Conservation (phyloP, 805 yeast species). For the Jamesozyma piceae region DNA sequence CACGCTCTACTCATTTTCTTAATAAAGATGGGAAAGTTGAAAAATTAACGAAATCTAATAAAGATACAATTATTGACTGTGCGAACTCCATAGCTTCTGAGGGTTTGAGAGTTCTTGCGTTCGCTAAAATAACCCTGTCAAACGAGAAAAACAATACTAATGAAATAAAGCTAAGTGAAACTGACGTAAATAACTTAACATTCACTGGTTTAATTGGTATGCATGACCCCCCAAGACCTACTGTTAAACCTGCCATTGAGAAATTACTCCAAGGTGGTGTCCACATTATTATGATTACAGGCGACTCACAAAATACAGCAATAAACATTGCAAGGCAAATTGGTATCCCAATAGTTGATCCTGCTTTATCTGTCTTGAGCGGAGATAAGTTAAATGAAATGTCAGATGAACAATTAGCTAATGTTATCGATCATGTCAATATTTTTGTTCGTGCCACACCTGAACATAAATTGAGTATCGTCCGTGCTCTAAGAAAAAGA, state of each 20-base stretch:
- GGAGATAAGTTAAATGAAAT: constrained; percentile 76
- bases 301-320: constrained; percentile 86
- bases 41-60: constrained; percentile 45
- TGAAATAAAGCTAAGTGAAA: constrained; percentile 21
- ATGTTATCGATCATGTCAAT: constrained; percentile 69
- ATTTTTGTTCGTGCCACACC: constrained; percentile 94
- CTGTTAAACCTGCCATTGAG: constrained; percentile 66
- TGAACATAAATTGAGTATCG: constrained; percentile 83
- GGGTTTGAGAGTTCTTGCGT: constrained; percentile 78
- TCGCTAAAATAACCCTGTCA: constrained; percentile 37
- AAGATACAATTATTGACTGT: constrained; percentile 39
- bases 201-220: constrained; percentile 87
- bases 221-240: constrained; percentile 95
- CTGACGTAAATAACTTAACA: constrained; percentile 48
- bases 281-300: constrained; percentile 96
- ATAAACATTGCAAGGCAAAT: constrained; percentile 75
- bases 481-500: constrained; percentile 76
- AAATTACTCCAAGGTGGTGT: constrained; percentile 85
- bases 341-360: constrained; percentile 71
- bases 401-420: constrained; percentile 61
- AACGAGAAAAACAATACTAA: constrained; percentile 32
- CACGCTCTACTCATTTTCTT: constrained; percentile 47
- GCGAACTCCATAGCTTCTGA: constrained; percentile 62
- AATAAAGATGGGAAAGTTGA: constrained; percentile 50
- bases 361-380: constrained; percentile 58